phyloP scores from a whole-genome alignment of 2,329 filamentous ascomycete genomes.

The Alternaria ventricosa region DNA sequence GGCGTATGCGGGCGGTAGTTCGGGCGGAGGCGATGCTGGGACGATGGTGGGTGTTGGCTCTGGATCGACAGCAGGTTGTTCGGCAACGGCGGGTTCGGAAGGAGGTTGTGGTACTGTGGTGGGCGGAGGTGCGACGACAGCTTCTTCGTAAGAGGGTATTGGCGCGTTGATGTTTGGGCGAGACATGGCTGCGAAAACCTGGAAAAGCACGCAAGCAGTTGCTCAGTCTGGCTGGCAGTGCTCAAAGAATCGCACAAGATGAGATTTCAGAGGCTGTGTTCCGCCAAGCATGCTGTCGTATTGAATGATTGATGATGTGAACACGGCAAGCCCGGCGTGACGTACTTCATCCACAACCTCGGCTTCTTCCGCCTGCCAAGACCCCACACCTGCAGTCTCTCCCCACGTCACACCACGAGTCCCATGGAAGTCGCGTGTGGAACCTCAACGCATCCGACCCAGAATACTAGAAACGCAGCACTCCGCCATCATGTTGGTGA shows the following conservation, averaged over 20 bases:
- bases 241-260: not conserved
- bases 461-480: not conserved
- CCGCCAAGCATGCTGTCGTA: slow-evolving; percentile 7
- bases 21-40: not conserved
- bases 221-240: not conserved
- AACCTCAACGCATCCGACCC: not conserved
- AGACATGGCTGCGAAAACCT: slow-evolving; percentile 2
- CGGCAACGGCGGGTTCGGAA: not conserved
- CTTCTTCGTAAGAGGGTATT: slow-evolving; percentile 29
- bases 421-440: not conserved
- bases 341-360: slow-evolving; percentile 1
- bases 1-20: slow-evolving; percentile 31
- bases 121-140: slow-evolving; percentile 6
- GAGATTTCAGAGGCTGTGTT: not conserved
- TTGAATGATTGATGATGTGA: not conserved
- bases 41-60: not conserved
- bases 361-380: not conserved
- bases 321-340: slow-evolving; percentile 6
- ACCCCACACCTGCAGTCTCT: not conserved
- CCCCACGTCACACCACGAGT: not conserved
- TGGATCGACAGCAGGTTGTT: not conserved
- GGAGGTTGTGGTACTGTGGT: not conserved
- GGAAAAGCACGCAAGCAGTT: not conserved
- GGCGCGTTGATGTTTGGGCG: slow-evolving; percentile 2
- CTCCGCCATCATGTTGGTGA: not conserved